Evolutionary conservation across 163 green algal genomes (phyloP).

Genomic region (Volvox carteri): DNA sequence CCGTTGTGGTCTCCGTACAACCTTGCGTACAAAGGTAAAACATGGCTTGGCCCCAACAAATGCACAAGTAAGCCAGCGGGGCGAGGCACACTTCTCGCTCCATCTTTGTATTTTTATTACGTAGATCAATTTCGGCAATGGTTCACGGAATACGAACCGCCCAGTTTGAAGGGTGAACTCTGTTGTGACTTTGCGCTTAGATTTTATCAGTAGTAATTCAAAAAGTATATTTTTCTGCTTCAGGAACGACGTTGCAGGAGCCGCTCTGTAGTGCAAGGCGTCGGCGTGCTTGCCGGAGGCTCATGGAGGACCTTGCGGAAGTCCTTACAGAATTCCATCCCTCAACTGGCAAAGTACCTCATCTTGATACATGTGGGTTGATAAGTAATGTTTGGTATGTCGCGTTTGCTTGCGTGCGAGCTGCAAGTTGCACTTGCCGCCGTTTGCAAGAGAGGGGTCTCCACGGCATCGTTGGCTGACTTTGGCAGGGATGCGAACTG

Average conservation of each 20-base stretch:
- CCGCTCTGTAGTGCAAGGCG: background rate
- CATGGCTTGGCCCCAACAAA: background rate
- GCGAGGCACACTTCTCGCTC: no score
- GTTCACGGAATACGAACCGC: constrained; percentile 17
- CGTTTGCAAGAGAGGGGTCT: background rate
- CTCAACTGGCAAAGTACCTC: background rate
- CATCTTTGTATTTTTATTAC: background rate
- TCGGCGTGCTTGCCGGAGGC: background rate
- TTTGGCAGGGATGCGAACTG: background rate
- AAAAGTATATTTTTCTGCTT: background rate
- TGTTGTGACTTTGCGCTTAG: no score
- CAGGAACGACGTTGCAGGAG: background rate
- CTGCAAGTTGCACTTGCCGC: background rate
- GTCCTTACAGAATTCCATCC: constrained; percentile 33
- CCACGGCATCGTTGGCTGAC: background rate
- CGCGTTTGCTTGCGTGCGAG: background rate
- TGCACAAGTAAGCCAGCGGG: no score
- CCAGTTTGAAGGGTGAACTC: no score
- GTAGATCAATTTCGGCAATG: background rate
- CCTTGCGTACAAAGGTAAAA: background rate
- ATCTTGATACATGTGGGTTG: constrained; percentile 9
- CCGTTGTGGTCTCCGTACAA: background rate
- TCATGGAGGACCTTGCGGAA: constrained; percentile 18
- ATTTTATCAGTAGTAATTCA: no score
- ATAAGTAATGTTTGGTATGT: no score